A percentile compares a stretch with the other conserved stretches of the same genome.
Conservation (phyloP, 2,329 filamentous ascomycete genomes). For the Calonectria henricotiae region DNA sequence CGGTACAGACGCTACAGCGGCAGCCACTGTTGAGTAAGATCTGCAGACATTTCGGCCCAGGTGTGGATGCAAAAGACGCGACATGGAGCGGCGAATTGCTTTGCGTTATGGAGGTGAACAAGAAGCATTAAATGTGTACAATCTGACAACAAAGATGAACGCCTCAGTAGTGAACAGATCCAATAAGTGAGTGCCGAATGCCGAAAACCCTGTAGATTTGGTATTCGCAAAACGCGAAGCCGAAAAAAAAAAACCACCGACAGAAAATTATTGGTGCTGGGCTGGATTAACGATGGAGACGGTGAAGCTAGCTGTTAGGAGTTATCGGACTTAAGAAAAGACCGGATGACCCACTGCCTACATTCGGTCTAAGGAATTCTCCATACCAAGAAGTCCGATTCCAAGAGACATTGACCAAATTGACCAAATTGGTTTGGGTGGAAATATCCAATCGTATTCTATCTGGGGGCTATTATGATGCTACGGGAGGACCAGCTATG, state of each 20-base stretch:
- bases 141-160: not conserved
- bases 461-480: too few species aligned
- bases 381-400: not conserved
- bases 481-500: too few species aligned
- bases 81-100: not conserved
- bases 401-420: not conserved
- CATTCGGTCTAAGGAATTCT: not conserved
- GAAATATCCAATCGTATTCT: not conserved
- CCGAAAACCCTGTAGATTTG: not conserved
- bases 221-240: not conserved
- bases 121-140: not conserved
- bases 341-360: not conserved
- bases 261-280: conserved; percentile 13
- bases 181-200: not conserved
- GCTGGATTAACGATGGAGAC: not conserved
- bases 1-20: not conserved
- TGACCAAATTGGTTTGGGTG: not conserved
- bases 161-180: not conserved
- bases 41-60: not conserved
- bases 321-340: conserved; percentile 8
- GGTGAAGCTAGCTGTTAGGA: conserved; percentile 9
- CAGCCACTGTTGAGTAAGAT: not conserved
- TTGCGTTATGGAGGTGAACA: not conserved
- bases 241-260: not conserved
- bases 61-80: not conserved